Conservation (phyloP, 306 rosid species). For the Cucumis cinereus region DNA sequence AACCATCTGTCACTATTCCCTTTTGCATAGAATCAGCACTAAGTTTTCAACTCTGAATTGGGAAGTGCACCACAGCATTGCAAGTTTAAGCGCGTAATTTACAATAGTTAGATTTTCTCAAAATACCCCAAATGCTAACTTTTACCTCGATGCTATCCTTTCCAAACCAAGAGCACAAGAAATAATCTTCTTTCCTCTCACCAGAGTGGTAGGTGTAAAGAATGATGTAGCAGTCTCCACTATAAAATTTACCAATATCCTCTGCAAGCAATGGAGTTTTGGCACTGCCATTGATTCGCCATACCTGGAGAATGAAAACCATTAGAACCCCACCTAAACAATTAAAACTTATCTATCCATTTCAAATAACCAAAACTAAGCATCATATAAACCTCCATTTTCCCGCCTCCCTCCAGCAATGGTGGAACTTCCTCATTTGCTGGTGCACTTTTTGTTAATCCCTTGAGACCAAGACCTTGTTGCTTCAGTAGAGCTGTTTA, state of each 20-base stretch:
- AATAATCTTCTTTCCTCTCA: slow-evolving; percentile 94
- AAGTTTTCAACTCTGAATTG: background rate
- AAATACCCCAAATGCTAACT: slow-evolving; percentile 14
- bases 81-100: background rate
- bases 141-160: slow-evolving; percentile 88
- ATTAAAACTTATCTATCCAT: slow-evolving; percentile 2
- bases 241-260: slow-evolving; percentile 81
- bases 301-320: slow-evolving; percentile 39
- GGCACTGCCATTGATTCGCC: slow-evolving; percentile 87
- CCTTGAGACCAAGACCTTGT: slow-evolving; percentile 97
- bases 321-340: slow-evolving; percentile 3
- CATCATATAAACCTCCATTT: slow-evolving; percentile 65
- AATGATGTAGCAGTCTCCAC: slow-evolving; percentile 94
- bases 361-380: slow-evolving; percentile 4
- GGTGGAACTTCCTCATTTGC: slow-evolving; percentile 89
- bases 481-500: slow-evolving; percentile 89
- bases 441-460: slow-evolving; percentile 56
- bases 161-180: slow-evolving; percentile 93
- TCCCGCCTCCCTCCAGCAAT: slow-evolving; percentile 96
- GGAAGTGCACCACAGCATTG: background rate
- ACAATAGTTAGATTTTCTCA: background rate
- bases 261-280: slow-evolving; percentile 66
- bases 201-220: slow-evolving; percentile 88
- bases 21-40: background rate
- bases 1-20: background rate